Evolutionary conservation across 345 rosid species (phyloP).

Genomic region (Eucalyptus tenuipes): DNA sequence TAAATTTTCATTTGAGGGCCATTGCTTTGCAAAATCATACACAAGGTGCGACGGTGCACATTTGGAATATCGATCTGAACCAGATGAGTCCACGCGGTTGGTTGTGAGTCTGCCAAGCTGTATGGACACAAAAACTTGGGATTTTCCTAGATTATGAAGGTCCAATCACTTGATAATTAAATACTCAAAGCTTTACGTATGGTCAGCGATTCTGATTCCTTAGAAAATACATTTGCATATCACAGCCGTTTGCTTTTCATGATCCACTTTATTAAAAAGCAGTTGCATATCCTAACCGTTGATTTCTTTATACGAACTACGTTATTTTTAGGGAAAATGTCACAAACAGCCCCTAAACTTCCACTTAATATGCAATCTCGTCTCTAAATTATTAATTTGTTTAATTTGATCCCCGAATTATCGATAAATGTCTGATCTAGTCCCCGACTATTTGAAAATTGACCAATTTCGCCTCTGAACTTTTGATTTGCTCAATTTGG

Average conservation of each 20-base stretch:
- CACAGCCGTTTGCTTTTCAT: fast-evolving
- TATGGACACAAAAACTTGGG: fast-evolving
- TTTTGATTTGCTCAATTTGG: too few species aligned
- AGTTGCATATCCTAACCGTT: fast-evolving
- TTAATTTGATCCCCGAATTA: too few species aligned
- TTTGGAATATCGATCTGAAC: background rate
- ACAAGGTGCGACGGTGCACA: fast-evolving
- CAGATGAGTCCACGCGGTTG: background rate
- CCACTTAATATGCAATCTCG: too few species aligned
- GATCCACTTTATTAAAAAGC: background rate
- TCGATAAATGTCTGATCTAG: too few species aligned
- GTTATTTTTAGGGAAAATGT: too few species aligned
- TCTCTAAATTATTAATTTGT: too few species aligned
- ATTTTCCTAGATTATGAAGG: background rate
- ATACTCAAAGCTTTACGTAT: background rate
- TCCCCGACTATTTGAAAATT: too few species aligned
- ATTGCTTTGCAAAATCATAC: background rate
- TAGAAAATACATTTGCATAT: fast-evolving
- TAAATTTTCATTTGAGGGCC: background rate
- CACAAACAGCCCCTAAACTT: too few species aligned
- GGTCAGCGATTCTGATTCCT: fast-evolving
- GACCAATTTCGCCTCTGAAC: too few species aligned
- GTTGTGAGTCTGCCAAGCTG: fast-evolving
- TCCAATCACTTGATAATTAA: fast-evolving
- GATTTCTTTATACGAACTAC: fast-evolving